Conservation (phyloP, 495 filamentous ascomycete species). For the Margaritispora aquatica region DNA sequence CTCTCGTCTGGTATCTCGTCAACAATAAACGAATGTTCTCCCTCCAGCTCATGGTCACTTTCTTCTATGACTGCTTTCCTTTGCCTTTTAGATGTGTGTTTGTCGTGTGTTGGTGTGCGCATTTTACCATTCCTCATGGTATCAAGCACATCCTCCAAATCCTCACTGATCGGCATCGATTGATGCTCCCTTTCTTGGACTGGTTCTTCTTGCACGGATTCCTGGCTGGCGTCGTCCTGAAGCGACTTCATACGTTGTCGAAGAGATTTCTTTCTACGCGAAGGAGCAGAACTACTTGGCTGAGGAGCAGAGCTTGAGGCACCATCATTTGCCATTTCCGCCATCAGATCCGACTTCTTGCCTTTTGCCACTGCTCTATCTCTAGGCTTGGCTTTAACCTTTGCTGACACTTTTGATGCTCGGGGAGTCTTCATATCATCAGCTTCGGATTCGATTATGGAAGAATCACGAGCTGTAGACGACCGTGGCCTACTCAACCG, state of each 20-base stretch:
- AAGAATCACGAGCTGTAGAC: not conserved
- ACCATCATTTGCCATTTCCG: slow-evolving; percentile 9
- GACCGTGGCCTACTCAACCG: not conserved
- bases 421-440: not conserved
- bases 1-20: not conserved
- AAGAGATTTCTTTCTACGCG: slow-evolving; percentile 8
- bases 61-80: not conserved
- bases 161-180: slow-evolving; percentile 11
- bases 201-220: slow-evolving; percentile 14
- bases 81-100: not conserved
- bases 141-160: slow-evolving; percentile 1
- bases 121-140: not conserved
- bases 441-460: not conserved
- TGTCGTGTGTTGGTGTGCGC: not conserved
- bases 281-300: not conserved
- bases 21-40: not conserved
- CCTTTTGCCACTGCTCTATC: not conserved
- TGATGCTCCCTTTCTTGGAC: slow-evolving; percentile 14
- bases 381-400: not conserved
- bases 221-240: slow-evolving; percentile 18
- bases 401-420: not conserved
- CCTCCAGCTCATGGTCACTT: not conserved
- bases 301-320: not conserved
- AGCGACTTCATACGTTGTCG: slow-evolving; percentile 6
- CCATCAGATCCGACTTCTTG: not conserved